These are phyloP conservation scores for Neonectria punicea DNA, from an alignment of 2,329 filamentous ascomycete genomes.

Conservation along the genomic window DNA sequence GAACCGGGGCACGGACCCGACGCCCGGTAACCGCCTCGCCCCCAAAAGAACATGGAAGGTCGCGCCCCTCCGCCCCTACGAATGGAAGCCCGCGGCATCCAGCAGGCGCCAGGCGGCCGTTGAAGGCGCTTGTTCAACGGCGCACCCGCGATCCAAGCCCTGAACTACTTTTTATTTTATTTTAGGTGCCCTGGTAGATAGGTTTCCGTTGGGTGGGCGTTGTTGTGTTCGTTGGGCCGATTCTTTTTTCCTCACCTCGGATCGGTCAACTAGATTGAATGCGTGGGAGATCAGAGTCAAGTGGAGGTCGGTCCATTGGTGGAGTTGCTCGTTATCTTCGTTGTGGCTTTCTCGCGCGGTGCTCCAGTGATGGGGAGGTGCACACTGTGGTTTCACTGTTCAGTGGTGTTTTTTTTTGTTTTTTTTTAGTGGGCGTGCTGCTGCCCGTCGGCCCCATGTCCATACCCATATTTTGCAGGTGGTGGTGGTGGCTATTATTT, in stretches of 20 bases:
- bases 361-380: background rate
- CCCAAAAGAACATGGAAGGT: background rate
- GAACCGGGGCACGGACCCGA: background rate
- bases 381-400: too few species aligned
- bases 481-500: slow-evolving; percentile 6
- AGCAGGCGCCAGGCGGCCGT: background rate
- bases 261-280: background rate
- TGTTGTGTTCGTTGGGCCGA: background rate
- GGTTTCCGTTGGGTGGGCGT: too few species aligned
- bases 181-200: too few species aligned
- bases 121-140: background rate
- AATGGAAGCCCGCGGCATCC: background rate
- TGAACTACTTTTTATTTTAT: background rate
- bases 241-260: background rate
- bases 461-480: background rate
- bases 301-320: background rate
- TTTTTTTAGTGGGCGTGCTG: background rate
- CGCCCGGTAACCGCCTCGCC: background rate
- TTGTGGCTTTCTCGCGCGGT: background rate
- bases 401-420: too few species aligned
- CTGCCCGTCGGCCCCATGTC: background rate
- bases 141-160: background rate
- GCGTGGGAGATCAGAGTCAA: background rate
- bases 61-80: background rate
- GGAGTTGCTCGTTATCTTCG: slow-evolving; percentile 1